Conservation (phyloP, 257 asterid genomes). For the Echites panduratus region DNA sequence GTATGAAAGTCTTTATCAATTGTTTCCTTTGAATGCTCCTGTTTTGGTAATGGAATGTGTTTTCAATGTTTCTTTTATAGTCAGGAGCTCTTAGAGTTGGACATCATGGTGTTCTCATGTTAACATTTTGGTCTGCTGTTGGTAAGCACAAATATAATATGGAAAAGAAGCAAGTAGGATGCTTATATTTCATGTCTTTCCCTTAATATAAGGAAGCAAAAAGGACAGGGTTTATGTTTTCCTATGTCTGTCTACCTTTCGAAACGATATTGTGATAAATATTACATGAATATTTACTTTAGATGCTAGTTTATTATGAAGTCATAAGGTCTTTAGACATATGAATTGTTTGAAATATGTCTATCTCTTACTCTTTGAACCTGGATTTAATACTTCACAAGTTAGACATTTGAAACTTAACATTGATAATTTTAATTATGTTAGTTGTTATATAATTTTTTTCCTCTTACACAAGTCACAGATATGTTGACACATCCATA, state of each 20-base stretch:
- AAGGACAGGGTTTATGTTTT: not conserved
- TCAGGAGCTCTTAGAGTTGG: slow-evolving; percentile 62
- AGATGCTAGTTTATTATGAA: not conserved
- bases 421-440: too few relatives aligned
- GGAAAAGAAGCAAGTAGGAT: slow-evolving; percentile 76
- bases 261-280: not conserved
- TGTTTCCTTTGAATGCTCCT: not conserved
- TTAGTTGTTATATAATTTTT: not conserved
- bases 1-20: slow-evolving; percentile 32
- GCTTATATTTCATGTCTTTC: not conserved
- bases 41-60: not conserved
- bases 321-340: not conserved
- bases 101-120: slow-evolving; percentile 64
- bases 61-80: slow-evolving; percentile 28
- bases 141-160: slow-evolving; percentile 89
- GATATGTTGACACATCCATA: not conserved
- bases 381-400: not conserved
- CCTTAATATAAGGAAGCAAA: not conserved
- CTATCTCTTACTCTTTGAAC: not conserved
- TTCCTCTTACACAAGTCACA: not conserved
- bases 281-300: not conserved
- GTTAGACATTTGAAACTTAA: not conserved
- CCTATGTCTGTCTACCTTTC: not conserved
- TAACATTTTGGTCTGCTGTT: slow-evolving; percentile 73
- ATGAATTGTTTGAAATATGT: too few relatives aligned